These are phyloP conservation scores for Dothidotthia symphoricarpi DNA, from an alignment of 2,329 filamentous ascomycete species.

Conservation along the genomic window DNA sequence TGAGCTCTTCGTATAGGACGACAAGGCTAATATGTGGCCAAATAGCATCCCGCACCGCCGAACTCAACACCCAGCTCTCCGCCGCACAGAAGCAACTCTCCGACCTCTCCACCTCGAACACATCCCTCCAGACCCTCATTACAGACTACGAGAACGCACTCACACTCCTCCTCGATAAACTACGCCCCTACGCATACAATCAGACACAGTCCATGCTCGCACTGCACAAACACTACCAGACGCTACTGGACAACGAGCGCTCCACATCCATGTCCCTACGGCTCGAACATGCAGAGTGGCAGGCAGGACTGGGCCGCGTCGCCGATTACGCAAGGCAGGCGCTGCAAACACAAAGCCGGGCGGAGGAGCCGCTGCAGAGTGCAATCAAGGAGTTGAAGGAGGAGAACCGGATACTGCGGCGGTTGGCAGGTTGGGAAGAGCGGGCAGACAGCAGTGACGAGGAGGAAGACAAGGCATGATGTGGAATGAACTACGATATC, in stretches of 20 bases:
- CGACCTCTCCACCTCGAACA: conserved; percentile 25
- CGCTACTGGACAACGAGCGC: conserved; percentile 45
- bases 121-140: conserved; percentile 30
- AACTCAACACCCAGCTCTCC: conserved; percentile 33
- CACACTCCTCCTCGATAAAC: conserved; percentile 40
- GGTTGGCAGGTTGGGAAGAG: conserved; percentile 49
- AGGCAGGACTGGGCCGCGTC: conserved; percentile 46
- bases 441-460: conserved; percentile 44
- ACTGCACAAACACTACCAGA: conserved; percentile 51
- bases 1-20: background rate
- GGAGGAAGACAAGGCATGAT: conserved; percentile 17
- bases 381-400: conserved; percentile 46
- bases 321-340: conserved; percentile 45
- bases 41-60: conserved; percentile 34
- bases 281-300: conserved; percentile 51
- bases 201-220: conserved; percentile 38
- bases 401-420: conserved; percentile 49
- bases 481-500: background rate
- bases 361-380: conserved; percentile 37
- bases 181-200: conserved; percentile 30
- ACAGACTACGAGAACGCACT: conserved; percentile 47
- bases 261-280: conserved; percentile 47
- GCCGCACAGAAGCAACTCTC: conserved; percentile 28
- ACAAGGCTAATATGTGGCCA: conserved; percentile 7
- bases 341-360: conserved; percentile 41